phyloP scores from a whole-genome alignment of 2,329 filamentous ascomycete genomes.

The Phialophora macrospora region DNA sequence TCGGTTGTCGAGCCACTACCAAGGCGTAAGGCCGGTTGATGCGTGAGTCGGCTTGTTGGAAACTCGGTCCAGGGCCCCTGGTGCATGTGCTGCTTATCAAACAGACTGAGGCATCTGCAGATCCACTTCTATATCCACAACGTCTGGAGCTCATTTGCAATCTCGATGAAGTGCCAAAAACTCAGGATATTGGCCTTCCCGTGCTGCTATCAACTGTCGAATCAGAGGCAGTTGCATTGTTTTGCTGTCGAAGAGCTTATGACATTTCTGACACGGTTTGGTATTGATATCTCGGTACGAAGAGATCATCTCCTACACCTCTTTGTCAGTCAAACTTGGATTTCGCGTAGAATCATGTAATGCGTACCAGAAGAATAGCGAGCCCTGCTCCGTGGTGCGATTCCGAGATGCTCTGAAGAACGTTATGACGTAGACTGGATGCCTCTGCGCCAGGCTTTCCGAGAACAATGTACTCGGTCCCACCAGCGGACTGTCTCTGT shows the following conservation, averaged over 20 bases:
- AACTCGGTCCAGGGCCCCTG: not conserved
- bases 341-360: not conserved
- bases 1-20: not conserved
- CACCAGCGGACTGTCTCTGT: conserved; percentile 30
- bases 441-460: conserved; percentile 39
- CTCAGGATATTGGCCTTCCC: conserved; percentile 29
- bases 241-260: conserved; percentile 45
- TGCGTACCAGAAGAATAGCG: conserved; percentile 48
- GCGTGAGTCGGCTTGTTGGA: not conserved
- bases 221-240: conserved; percentile 48
- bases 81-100: not conserved
- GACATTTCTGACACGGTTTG: conserved; percentile 48
- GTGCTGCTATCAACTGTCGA: conserved; percentile 40
- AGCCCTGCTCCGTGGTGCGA: conserved; percentile 45
- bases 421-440: conserved; percentile 43
- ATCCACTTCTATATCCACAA: not conserved
- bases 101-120: not conserved
- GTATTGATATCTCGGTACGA: conserved; percentile 50
- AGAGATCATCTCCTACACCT: conserved; percentile 48
- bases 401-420: conserved; percentile 41
- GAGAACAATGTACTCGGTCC: conserved; percentile 45
- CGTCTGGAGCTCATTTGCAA: conserved; percentile 16
- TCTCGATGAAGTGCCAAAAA: conserved; percentile 31
- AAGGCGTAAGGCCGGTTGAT: not conserved
- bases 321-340: conserved; percentile 21